Evolutionary conservation across 768 basidiomycete species (phyloP).

Genomic region (Rickenella mellea): DNA sequence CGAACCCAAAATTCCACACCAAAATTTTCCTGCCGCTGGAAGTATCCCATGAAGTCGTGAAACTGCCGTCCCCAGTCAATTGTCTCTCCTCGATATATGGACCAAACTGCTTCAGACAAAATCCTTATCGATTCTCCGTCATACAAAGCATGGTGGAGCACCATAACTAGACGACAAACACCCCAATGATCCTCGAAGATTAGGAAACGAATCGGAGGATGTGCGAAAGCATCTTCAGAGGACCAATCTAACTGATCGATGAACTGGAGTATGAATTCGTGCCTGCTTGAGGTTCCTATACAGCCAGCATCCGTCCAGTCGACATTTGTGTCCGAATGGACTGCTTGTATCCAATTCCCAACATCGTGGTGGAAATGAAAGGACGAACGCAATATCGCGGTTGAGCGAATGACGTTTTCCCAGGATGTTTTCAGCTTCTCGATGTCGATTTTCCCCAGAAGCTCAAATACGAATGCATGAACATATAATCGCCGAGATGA

Average conservation of each 20-base stretch:
- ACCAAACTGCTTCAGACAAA: conserved; percentile 23
- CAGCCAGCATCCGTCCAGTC: conserved; percentile 15
- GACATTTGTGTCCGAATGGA: conserved; percentile 15
- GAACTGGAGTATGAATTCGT: too few species aligned
- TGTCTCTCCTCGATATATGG: conserved; percentile 18
- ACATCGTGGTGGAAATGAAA: conserved; percentile 32
- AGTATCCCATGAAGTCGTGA: conserved; percentile 25
- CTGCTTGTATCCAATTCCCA: conserved; percentile 21
- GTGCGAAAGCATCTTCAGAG: neutral
- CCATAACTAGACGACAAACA: conserved; percentile 21
- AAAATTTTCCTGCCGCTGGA: conserved; percentile 26
- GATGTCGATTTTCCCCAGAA: conserved; percentile 13
- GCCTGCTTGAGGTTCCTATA: neutral
- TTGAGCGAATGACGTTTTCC: conserved; percentile 18
- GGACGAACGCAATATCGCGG: conserved; percentile 37
- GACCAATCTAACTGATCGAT: neutral
- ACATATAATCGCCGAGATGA: conserved; percentile 22
- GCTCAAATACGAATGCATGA: conserved; percentile 20
- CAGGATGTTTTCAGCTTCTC: conserved; percentile 26
- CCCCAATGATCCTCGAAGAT: neutral
- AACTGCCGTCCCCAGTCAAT: conserved; percentile 20
- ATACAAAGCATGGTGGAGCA: conserved; percentile 40
- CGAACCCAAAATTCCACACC: conserved; percentile 29
- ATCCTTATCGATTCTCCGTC: conserved; percentile 33
- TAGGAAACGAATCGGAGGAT: neutral